Evolutionary conservation across 1,139 yeast species (phyloP), one percentile per base, ranked within the genome.

Genomic region (Sugiyamaella paludigena): DNA sequence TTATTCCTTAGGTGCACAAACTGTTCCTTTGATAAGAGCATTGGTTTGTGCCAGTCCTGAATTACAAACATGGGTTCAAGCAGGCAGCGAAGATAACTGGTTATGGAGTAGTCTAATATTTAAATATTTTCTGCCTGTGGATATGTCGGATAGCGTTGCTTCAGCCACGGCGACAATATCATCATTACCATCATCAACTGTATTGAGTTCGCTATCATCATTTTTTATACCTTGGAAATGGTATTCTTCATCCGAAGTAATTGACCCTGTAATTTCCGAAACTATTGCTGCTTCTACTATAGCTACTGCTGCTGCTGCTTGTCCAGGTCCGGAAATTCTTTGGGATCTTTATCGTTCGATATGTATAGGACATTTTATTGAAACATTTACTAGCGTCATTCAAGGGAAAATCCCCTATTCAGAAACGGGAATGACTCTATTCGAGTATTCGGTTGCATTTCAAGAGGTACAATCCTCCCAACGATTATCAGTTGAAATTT

Each of bases 381-480:
- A 86, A 63, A 82, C 88, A 0, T 83, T 85, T 56, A 72, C 81
- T 1, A 75, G 86, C 7, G 80, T 80, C 15, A 73, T 83, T 2
- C 76, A 77, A 48, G 87, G 87, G 7, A 67, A 68, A 31, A 73
- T 75, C 40, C 86, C 88, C 1, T 74, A 76, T 48, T 76, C 80
- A 8, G 92, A 84, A 55, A 76, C 84, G 8, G 89, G 89, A 0
- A 71, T 84, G 56, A 82, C 92, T 0, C 67, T 84, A 30, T 84
- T 85, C 64, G 94, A 85, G 60, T 84, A 81, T 60, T 83, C 89
- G 1, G 66, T 84, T 28, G 86, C 87, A 10, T 84, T 83, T 60
- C 89, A 84, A 61, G 91, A 84, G 58, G 80, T 77, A 29, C 81
- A 81, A 58, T 70, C 77, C n/a, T 66, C 74, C 4, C 68, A 67